Base-by-base conservation (phyloP, 768 basidiomycete genomes). In the Termitomyces sp. region DNA sequence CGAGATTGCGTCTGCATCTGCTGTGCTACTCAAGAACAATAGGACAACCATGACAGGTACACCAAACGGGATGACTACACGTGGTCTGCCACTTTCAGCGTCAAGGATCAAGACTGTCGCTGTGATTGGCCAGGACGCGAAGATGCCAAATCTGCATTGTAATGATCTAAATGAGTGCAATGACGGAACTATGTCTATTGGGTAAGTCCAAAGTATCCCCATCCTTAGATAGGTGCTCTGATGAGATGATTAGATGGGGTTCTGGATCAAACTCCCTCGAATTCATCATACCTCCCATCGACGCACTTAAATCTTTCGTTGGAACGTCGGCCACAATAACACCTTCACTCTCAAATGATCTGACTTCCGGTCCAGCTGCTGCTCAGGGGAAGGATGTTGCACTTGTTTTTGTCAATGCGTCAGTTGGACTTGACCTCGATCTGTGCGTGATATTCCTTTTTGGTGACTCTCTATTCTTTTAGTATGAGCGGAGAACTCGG, bases 11-110 rank as follows among this genome's bases (percentile, higher is more conserved):
- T 77, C 82, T 1, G 83, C 81, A 0, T 86, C 85, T 0, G 82
- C 84, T 0, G 85, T 90, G 19, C 67, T 90, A 25, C 75, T 90
- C 10, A 90, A 89, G 71, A 90, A 90, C 66, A 71, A 75, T 40
- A 67, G 78, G 60, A 74, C 69, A 16, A 67, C 69, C 25, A 73
- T 66, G 53, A 72, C 62, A 57, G 75, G 65, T 61, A 71, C 64
- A 9, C 62, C 69, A 4, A 57, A 62, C 19, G 77, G 77, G 2
- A 66, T 58, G 4, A 73, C 71, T 6, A 62, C 69, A 19, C 69
- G 76, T 12, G 78, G 79, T 0, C 62, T 82, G 21, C 81, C 80
- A 2, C 61, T 78, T 10, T 63, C 77, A 17, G 70, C 73, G n/a
- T 71, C 79, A 32, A 76, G 77, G 25, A 82, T 82, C 41, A 81